phyloP scores from a whole-genome alignment of 2,329 filamentous ascomycete genomes.

The Cytospora paraplurivora region DNA sequence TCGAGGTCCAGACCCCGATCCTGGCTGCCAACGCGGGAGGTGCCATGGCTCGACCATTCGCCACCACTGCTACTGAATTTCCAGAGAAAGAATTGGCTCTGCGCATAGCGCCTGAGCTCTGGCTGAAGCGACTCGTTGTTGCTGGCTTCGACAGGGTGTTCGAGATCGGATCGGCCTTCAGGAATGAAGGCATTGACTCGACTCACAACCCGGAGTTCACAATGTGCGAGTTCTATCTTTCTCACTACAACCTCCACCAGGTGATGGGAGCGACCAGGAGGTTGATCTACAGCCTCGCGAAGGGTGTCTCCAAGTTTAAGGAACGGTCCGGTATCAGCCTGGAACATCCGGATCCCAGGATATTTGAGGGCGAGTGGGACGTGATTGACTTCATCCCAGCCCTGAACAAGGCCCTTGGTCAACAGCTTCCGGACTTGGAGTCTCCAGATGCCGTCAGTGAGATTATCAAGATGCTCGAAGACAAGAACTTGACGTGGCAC shows the following conservation, averaged over 20 bases:
- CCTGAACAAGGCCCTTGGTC: slow-evolving; percentile 68
- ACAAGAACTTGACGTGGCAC: slow-evolving; percentile 67
- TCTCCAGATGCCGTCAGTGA: slow-evolving; percentile 57
- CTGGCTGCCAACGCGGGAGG: slow-evolving; percentile 82
- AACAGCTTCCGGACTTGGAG: slow-evolving; percentile 65
- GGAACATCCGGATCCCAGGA: neutral
- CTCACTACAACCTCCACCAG: slow-evolving; percentile 75
- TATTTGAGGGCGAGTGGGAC: slow-evolving; percentile 30
- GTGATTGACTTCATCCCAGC: slow-evolving; percentile 80
- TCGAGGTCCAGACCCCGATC: slow-evolving; percentile 87
- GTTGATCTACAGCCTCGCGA: slow-evolving; percentile 63
- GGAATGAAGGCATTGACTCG: slow-evolving; percentile 88
- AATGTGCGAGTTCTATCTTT: slow-evolving; percentile 95
- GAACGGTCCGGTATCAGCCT: neutral
- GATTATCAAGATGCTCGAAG: slow-evolving; percentile 52
- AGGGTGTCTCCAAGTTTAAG: slow-evolving; percentile 27
- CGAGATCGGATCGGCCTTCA: slow-evolving; percentile 89
- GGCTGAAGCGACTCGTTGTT: slow-evolving; percentile 88
- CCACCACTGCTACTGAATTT: slow-evolving; percentile 77
- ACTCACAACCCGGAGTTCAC: slow-evolving; percentile 98
- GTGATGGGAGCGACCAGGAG: slow-evolving; percentile 76
- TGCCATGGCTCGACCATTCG: slow-evolving; percentile 83
- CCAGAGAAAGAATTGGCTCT: slow-evolving; percentile 71
- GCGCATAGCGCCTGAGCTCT: slow-evolving; percentile 90
- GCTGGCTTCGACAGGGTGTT: slow-evolving; percentile 88